Evolutionary conservation across 352 stramenopile genomes (phyloP).

Genomic region (Phytopythium cucurbitacearum): DNA sequence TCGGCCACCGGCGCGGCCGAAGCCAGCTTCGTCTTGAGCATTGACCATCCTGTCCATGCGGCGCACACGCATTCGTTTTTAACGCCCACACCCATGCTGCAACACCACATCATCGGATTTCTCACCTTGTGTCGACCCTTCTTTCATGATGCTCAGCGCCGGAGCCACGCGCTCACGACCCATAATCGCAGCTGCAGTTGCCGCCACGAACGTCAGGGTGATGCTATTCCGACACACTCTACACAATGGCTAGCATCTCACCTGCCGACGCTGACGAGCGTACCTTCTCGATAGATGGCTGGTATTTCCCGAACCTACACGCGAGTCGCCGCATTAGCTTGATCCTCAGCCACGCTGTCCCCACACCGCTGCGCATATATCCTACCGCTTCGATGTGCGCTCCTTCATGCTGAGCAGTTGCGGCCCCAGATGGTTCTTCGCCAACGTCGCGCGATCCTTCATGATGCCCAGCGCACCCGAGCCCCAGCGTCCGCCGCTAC

Average conservation of each 20-base stretch:
- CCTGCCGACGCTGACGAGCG: constrained; percentile 66
- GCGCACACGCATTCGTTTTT: no score
- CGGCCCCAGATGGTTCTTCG: constrained; percentile 50
- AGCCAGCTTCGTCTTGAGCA: constrained; percentile 72
- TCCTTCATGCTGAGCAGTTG: constrained; percentile 48
- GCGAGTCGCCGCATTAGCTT: not conserved
- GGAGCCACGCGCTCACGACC: constrained; percentile 45
- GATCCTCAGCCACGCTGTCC: no score
- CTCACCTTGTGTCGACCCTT: constrained; percentile 60
- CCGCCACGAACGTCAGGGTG: not conserved
- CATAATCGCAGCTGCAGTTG: constrained; percentile 30
- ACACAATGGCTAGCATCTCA: constrained; percentile 7
- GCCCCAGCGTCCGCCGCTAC: constrained; percentile 9
- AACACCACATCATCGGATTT: not conserved
- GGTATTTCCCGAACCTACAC: constrained; percentile 58
- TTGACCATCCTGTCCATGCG: constrained; percentile 44
- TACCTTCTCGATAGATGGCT: constrained; percentile 71
- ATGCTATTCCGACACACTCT: not conserved
- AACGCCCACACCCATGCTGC: no score
- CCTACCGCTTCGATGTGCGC: constrained; percentile 46
- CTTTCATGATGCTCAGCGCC: constrained; percentile 54
- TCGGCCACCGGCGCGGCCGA: constrained; percentile 68
- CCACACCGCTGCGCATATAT: constrained; percentile 4
- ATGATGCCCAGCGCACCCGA: constrained; percentile 37
- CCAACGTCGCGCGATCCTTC: constrained; percentile 44